Percentiles rank a stretch among this genome's conserved stretches.
Evolutionary conservation across 345 rosid species (phyloP).

Genomic region (Melastoma malabathricum): DNA sequence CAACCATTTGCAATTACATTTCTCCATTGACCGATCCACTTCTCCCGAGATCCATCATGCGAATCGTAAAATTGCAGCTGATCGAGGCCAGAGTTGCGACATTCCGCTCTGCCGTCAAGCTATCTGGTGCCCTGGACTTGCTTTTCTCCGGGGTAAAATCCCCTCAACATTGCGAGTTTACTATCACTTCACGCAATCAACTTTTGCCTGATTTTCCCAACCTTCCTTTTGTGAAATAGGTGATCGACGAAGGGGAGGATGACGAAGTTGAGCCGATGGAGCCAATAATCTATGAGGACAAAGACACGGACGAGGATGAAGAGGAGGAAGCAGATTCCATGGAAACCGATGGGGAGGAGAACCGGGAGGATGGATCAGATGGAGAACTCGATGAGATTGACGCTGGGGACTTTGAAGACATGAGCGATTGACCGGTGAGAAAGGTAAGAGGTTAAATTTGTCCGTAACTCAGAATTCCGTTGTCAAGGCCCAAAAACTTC

Average conservation of each 20-base stretch:
- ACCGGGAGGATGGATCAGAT: too few relatives aligned
- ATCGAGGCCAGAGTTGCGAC: constrained; percentile 74
- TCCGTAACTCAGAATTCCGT: too few relatives aligned
- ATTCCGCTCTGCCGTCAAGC: constrained; percentile 47
- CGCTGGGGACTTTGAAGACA: too few relatives aligned
- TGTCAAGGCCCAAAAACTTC: too few relatives aligned
- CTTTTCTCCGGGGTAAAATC: constrained; percentile 34
- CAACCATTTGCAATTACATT: background rate
- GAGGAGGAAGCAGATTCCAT: constrained; percentile 47
- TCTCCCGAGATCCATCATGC: constrained; percentile 4
- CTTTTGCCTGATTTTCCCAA: background rate
- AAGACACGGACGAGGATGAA: constrained; percentile 59
- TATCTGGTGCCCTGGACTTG: constrained; percentile 59
- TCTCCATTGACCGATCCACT: background rate
- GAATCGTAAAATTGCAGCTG: constrained; percentile 29
- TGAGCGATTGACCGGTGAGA: too few relatives aligned
- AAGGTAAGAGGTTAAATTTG: too few relatives aligned
- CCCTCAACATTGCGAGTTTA: background rate
- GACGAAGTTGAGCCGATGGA: constrained; percentile 16
- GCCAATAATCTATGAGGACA: constrained; percentile 59
- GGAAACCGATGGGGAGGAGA: too few relatives aligned
- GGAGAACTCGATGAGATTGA: too few relatives aligned
- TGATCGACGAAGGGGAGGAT: constrained; percentile 37
- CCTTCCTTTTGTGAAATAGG: constrained; percentile 16
- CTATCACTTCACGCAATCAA: background rate